Conservation (phyloP, 352 stramenopile genomes). For the Phytophthora crassamura region DNA sequence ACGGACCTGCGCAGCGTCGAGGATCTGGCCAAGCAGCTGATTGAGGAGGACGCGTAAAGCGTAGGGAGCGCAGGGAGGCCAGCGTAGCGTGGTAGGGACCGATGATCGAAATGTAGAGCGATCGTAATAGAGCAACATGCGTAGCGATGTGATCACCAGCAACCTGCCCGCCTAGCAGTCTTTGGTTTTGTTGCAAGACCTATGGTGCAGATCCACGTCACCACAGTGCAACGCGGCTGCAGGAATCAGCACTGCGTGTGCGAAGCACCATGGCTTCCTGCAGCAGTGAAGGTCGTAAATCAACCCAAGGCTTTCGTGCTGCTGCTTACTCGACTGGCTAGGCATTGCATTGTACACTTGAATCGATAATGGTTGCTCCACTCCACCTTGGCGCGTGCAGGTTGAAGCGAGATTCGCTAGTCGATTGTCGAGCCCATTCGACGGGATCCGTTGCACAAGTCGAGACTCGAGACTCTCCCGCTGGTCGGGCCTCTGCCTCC, state of each 20-base stretch:
- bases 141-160: too few species aligned
- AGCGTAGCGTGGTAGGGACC: background rate
- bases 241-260: too few species aligned
- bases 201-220: background rate
- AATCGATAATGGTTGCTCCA: too few species aligned
- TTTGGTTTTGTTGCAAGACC: background rate
- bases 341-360: too few species aligned
- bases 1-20: conserved; percentile 54
- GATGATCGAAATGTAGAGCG: background rate
- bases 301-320: too few species aligned
- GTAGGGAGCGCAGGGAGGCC: too few species aligned
- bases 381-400: too few species aligned
- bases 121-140: conserved; percentile 9
- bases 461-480: conserved; percentile 9
- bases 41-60: conserved; percentile 41
- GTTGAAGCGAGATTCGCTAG: conserved; percentile 16
- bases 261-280: too few species aligned
- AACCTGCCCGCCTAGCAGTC: too few species aligned
- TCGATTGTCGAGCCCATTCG: conserved; percentile 15
- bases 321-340: too few species aligned
- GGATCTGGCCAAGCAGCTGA: conserved; percentile 54
- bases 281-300: too few species aligned
- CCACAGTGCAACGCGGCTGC: conserved; percentile 3
- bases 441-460: conserved; percentile 13
- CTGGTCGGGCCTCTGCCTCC: conserved; percentile 22